Evolutionary conservation across 495 filamentous ascomycete species (phyloP), one percentile per base, ranked within the genome.

Genomic region (Tuber calosporum): DNA sequence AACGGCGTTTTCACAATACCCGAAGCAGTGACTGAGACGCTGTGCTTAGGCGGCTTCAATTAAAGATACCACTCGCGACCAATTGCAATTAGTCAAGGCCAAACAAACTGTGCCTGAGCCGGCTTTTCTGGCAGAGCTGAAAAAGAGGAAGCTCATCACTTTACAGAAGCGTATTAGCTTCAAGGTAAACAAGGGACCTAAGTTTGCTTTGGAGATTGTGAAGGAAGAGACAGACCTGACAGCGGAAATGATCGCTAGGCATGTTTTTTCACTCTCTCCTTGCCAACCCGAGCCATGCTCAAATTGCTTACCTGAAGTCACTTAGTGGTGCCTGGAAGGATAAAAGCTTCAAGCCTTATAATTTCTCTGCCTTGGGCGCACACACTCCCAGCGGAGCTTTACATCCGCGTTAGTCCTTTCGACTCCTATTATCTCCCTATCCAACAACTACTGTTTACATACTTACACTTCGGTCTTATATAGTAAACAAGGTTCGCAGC

Each of bases 141-240:
- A 90, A 84, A 96, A 95, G 84, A 88, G 94, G 73, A 97, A 96
- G 84, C 86, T 99, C 58, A 84, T 97, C 72, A 87, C 84, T 72
- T 84, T 92, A 79, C 87, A 90, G 77, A 97, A 97, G 84, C 88
- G 92, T n/a, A 91, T 94, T 77, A 90, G 84, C 79, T 97, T 92
- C 87, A 89, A 86, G 79, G 88, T 96, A 72, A 84, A 84, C 73
- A 97, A 97, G 85, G 94, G 95, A 0, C 84, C 90, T 68, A 96
- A 96, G 82, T 99, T 91, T 75, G 90, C 92, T 71, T 85, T 87
- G 20, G 89, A 96, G 82, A 89, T 98, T 69, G 87, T 90, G 45
- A 94, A 93, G 83, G 95, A 97, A 85, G 93, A 96, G 83, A 97
- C 95, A 45, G 95, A 99, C 81, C 84, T 99, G 80, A 98, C 94